Conservation (phyloP, 306 rosid genomes). For the Glycine latifolia region DNA sequence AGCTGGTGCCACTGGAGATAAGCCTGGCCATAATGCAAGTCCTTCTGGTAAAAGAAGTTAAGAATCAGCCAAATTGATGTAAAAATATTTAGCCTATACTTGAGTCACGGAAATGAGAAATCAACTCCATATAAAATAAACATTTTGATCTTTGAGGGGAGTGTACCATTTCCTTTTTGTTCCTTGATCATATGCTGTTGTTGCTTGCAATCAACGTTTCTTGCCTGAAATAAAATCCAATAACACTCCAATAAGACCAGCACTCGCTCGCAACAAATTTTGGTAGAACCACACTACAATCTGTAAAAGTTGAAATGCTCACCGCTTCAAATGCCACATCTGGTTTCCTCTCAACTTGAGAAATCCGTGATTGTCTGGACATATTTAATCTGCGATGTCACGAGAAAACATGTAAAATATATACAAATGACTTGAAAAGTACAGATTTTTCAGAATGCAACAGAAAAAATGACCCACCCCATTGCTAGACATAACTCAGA, state of each 20-base stretch:
- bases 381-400: slow-evolving; percentile 50
- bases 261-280: background rate
- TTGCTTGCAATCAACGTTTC: slow-evolving; percentile 40
- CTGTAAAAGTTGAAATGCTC: slow-evolving; percentile 37
- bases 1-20: slow-evolving; percentile 41
- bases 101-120: background rate
- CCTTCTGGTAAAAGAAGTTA: slow-evolving; percentile 40
- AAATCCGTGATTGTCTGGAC: slow-evolving; percentile 45
- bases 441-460: slow-evolving; percentile 14
- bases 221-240: slow-evolving; percentile 50
- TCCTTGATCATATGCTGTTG: slow-evolving; percentile 50
- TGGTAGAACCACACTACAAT: background rate
- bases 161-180: slow-evolving; percentile 56
- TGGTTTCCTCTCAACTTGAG: slow-evolving; percentile 48
- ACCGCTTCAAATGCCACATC: slow-evolving; percentile 52
- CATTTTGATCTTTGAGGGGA: slow-evolving; percentile 32
- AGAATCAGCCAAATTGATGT: slow-evolving; percentile 25
- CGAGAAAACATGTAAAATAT: slow-evolving; percentile 12
- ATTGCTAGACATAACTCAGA: slow-evolving; percentile 54
- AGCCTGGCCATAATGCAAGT: slow-evolving; percentile 56
- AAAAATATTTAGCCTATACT: background rate
- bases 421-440: slow-evolving; percentile 23
- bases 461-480: slow-evolving; percentile 59
- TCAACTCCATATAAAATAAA: slow-evolving; percentile 12
- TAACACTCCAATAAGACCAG: slow-evolving; percentile 22